A percentile compares a stretch with the other conserved stretches of the same genome.
These are phyloP conservation scores for Pyrus pyrifolia DNA, from an alignment of 306 rosid species.

Conservation along the genomic window DNA sequence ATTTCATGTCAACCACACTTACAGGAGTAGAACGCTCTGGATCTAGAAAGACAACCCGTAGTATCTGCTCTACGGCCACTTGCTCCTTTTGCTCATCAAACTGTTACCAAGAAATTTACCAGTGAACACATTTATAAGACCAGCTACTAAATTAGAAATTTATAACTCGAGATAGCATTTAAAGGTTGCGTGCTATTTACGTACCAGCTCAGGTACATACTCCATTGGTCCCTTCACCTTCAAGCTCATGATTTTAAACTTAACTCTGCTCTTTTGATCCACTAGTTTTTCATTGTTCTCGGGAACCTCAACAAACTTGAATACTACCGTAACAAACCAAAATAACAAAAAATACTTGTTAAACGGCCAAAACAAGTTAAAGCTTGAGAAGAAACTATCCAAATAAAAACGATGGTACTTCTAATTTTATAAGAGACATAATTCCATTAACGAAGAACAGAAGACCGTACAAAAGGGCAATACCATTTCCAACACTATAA, in stretches of 20 bases:
- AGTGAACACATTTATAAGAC: background rate
- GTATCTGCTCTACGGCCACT: constrained; percentile 78
- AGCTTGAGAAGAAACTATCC: background rate
- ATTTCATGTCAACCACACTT: constrained; percentile 15
- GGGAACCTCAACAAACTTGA: constrained; percentile 93
- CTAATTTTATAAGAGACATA: too few relatives aligned
- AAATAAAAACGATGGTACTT: background rate
- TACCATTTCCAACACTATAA: background rate
- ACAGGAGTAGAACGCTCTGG: constrained; percentile 79
- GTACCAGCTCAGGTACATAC: constrained; percentile 91
- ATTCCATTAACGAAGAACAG: background rate
- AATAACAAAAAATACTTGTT: background rate
- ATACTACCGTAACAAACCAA: constrained; percentile 45
- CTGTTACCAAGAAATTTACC: constrained; percentile 26
- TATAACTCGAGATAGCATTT: background rate
- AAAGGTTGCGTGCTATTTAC: constrained; percentile 22
- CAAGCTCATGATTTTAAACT: constrained; percentile 98
- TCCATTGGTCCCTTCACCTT: constrained; percentile 90
- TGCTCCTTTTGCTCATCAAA: constrained; percentile 94
- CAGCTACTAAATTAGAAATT: background rate
- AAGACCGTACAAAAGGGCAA: background rate
- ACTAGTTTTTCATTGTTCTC: constrained; percentile 84
- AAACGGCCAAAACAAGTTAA: background rate
- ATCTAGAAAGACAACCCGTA: constrained; percentile 85
- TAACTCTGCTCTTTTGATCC: constrained; percentile 72